Percentiles rank a stretch among this genome's conserved stretches.
phyloP scores from a whole-genome alignment of 768 basidiomycete species.

The Strobilomyces confusus region DNA sequence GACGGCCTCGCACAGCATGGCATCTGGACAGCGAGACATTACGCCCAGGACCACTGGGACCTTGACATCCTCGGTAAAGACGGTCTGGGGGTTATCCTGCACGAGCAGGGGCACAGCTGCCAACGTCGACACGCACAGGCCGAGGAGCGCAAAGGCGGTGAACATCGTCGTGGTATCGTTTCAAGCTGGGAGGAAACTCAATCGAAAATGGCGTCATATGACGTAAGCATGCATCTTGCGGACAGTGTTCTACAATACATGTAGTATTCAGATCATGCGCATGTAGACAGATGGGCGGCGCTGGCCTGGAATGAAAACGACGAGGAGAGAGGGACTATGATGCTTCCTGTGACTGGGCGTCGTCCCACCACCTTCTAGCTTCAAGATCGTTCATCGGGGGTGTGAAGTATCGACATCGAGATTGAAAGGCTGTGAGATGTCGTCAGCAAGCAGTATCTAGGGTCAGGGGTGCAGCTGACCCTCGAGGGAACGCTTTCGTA shows the following conservation, averaged over 20 bases:
- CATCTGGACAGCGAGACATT: conserved; percentile 79
- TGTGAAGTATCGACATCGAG: conserved; percentile 75
- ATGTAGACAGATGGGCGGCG: conserved; percentile 9
- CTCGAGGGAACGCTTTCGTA: conserved; percentile 65
- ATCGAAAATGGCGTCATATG: conserved; percentile 22
- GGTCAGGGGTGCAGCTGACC: conserved; percentile 41
- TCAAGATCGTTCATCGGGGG: conserved; percentile 61
- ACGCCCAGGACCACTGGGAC: conserved; percentile 55
- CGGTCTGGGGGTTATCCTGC: conserved; percentile 17
- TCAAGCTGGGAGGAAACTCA: background rate
- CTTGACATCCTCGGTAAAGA: conserved; percentile 28
- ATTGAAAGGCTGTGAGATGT: conserved; percentile 57
- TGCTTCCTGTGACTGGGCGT: conserved; percentile 33
- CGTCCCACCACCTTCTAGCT: conserved; percentile 53
- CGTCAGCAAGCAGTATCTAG: conserved; percentile 18
- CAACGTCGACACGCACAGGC: conserved; percentile 9
- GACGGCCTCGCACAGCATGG: conserved; percentile 71
- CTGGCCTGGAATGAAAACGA: conserved; percentile 26
- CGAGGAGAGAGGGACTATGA: conserved; percentile 29
- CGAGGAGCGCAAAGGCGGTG: conserved; percentile 15
- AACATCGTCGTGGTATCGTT: conserved; percentile 23
- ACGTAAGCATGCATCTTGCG: conserved; percentile 19
- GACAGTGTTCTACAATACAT: background rate
- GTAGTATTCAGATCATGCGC: conserved; percentile 15
- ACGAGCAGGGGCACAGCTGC: conserved; percentile 19